These are phyloP conservation scores for Bruguiera hainesii DNA, from an alignment of 441 rosid species.

Conservation along the genomic window DNA sequence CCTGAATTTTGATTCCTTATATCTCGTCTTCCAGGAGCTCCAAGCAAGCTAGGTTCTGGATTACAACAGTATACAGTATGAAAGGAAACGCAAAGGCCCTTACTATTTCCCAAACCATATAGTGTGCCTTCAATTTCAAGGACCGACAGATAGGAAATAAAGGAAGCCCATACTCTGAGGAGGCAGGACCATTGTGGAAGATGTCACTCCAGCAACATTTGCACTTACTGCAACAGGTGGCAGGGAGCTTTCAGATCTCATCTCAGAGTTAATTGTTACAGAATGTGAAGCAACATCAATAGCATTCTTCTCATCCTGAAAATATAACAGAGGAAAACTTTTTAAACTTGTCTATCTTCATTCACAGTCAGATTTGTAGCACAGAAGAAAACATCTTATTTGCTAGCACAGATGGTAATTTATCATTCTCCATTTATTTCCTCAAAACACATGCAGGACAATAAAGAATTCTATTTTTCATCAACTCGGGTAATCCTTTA, in stretches of 20 bases:
- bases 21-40: slow-evolving; percentile 66
- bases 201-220: slow-evolving; percentile 34
- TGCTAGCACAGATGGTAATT: not conserved
- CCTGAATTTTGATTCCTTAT: slow-evolving; percentile 51
- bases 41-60: slow-evolving; percentile 77
- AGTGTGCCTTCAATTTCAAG: slow-evolving; percentile 13
- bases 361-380: not conserved
- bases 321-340: slow-evolving; percentile 16
- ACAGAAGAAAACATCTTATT: not conserved
- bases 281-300: slow-evolving; percentile 36
- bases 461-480: not conserved
- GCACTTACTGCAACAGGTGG: slow-evolving; percentile 41
- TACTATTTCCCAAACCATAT: not conserved
- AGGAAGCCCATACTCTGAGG: slow-evolving; percentile 49
- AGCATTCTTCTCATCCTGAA: slow-evolving; percentile 50
- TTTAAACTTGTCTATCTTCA: slow-evolving; percentile 2
- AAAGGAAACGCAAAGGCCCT: not conserved
- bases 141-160: not conserved
- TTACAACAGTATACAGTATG: slow-evolving; percentile 21
- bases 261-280: slow-evolving; percentile 36
- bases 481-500: slow-evolving; percentile 8
- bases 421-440: not conserved
- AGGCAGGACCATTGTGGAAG: slow-evolving; percentile 37
- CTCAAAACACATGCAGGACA: not conserved
- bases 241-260: slow-evolving; percentile 52